phyloP scores from a whole-genome alignment of 495 filamentous ascomycete species.

The Penicillium lividum region DNA sequence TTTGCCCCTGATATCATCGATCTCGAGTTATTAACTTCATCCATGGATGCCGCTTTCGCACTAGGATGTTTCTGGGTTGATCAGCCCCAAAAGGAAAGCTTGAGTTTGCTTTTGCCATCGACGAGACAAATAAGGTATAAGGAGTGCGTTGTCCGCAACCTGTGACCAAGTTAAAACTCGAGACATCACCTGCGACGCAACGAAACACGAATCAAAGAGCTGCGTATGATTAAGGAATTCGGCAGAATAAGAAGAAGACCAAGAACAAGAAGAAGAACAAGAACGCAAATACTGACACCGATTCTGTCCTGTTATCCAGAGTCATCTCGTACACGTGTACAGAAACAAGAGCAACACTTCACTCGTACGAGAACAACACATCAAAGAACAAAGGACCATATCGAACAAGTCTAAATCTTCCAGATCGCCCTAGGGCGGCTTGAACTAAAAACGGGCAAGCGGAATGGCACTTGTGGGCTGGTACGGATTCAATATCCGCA shows the following conservation, averaged over 20 bases:
- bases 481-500: constrained; percentile 22
- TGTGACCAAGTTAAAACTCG: background rate
- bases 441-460: background rate
- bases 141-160: background rate
- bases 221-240: background rate
- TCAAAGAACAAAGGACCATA: background rate
- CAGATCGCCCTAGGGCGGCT: background rate
- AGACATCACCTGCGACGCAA: background rate
- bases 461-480: constrained; percentile 3
- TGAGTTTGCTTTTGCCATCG: background rate
- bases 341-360: background rate
- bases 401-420: background rate
- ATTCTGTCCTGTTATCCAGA: background rate
- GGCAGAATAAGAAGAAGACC: too few relatives aligned
- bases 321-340: too few relatives aligned
- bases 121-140: background rate
- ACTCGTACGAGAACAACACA: background rate
- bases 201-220: background rate
- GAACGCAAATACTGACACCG: background rate
- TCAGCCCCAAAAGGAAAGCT: background rate
- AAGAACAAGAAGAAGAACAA: background rate
- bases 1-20: constrained; percentile 10
- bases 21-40: background rate
- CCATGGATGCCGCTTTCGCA: background rate
- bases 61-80: background rate